Percentiles rank a stretch among this genome's conserved stretches.
phyloP scores from a whole-genome alignment of 495 filamentous ascomycete genomes.

The Extremus antarcticus region DNA sequence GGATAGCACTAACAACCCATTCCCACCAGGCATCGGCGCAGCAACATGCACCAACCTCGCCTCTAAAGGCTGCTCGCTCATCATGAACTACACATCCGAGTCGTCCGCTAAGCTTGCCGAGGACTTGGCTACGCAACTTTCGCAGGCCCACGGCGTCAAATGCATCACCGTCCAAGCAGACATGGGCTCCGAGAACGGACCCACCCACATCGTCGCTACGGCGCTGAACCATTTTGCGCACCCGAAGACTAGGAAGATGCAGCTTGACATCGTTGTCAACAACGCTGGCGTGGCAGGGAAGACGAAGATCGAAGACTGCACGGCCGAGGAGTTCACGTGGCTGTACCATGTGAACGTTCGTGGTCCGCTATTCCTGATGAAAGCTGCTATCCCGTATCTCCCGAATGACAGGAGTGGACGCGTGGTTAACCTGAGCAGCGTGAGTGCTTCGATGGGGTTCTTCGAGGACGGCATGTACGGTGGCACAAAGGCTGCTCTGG shows the following conservation, averaged over 20 bases:
- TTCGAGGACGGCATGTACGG: conserved; percentile 66
- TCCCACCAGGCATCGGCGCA: conserved; percentile 62
- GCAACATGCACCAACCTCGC: conserved; percentile 62
- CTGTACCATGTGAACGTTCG: conserved; percentile 78
- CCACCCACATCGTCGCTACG: conserved; percentile 34
- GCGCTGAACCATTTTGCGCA: conserved; percentile 43
- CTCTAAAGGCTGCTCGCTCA: conserved; percentile 35
- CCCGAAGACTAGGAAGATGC: conserved; percentile 41
- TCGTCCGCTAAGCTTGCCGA: conserved; percentile 30
- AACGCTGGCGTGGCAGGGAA: conserved; percentile 67
- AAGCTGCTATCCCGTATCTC: conserved; percentile 58
- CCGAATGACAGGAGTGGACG: conserved; percentile 65
- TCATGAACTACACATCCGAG: conserved; percentile 35
- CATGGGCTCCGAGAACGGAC: conserved; percentile 38
- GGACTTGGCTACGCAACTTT: conserved; percentile 30
- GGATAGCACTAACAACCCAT: too few species aligned
- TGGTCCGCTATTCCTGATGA: conserved; percentile 68
- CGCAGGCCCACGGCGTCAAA: conserved; percentile 28
- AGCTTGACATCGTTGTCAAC: conserved; percentile 82
- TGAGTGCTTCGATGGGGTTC: conserved; percentile 60
- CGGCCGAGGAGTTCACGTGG: conserved; percentile 50
- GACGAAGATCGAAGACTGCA: conserved; percentile 46
- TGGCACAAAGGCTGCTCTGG: conserved; percentile 79
- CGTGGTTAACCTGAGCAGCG: conserved; percentile 67
- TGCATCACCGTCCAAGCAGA: conserved; percentile 48